Evolutionary conservation across 2,329 filamentous ascomycete species (phyloP).

Genomic region (Fusarium subglutinans): DNA sequence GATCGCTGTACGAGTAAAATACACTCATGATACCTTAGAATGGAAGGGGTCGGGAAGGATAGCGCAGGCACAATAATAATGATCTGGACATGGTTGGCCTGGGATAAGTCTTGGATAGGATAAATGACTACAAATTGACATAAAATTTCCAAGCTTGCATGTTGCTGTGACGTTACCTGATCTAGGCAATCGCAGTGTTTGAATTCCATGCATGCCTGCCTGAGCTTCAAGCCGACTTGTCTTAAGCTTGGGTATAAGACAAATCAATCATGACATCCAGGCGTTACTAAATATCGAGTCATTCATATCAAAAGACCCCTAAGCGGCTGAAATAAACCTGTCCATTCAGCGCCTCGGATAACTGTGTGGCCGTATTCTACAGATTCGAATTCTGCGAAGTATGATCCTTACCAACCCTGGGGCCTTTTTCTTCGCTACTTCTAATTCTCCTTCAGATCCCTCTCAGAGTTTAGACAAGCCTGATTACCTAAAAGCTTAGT

Average conservation of each 20-base stretch:
- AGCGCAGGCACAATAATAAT: conserved; percentile 13
- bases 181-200: neutral
- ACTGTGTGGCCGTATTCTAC: no score
- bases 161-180: neutral
- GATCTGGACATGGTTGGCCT: conserved; percentile 7
- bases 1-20: neutral
- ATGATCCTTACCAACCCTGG: neutral
- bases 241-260: neutral
- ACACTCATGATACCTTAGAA: neutral
- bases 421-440: neutral
- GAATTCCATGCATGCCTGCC: no score
- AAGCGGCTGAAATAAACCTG: neutral
- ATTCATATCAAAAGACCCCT: neutral
- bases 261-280: neutral
- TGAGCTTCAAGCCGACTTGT: neutral
- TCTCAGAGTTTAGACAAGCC: neutral
- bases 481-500: neutral
- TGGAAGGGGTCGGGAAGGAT: neutral
- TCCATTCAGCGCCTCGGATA: neutral
- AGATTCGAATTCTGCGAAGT: no score
- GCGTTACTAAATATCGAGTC: no score
- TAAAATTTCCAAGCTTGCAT: neutral
- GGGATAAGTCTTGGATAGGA: conserved; percentile 19
- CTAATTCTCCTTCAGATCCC: neutral
- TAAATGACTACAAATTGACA: conserved; percentile 10